Evolutionary conservation across 176 grass and related monocot species (phyloP).

Genomic region (Raddia distichophylla): DNA sequence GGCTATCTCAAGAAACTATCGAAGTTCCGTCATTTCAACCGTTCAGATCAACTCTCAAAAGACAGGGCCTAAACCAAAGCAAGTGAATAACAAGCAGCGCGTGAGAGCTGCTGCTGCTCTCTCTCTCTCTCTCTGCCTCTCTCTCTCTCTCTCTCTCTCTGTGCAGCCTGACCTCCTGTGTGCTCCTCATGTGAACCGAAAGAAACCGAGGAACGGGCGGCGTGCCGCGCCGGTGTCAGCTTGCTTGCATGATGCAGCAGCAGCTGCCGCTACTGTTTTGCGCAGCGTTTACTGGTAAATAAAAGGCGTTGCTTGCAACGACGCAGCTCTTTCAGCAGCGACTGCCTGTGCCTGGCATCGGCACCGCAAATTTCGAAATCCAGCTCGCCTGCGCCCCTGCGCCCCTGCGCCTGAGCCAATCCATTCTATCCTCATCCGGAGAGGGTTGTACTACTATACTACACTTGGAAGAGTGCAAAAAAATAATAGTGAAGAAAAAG

Average conservation of each 20-base stretch:
- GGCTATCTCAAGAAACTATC: no score
- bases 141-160: background rate
- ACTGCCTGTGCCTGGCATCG: background rate
- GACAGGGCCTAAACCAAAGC: no score
- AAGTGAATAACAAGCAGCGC: background rate
- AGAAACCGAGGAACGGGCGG: background rate
- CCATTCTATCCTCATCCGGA: background rate
- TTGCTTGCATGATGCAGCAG: background rate
- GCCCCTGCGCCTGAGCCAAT: no score
- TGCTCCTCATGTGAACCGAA: conserved; percentile 9
- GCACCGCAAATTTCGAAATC: conserved; percentile 28
- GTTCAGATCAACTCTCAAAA: no score
- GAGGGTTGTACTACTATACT: background rate
- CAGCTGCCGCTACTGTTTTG: conserved; percentile 11
- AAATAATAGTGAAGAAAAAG: no score
- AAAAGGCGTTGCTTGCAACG: background rate
- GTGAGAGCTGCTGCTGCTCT: background rate
- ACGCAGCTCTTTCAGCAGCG: conserved; percentile 10
- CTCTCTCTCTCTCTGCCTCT: background rate
- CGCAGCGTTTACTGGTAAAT: conserved; percentile 41
- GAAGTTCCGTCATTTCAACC: no score
- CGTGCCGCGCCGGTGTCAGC: conserved; percentile 22
- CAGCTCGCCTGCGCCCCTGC: no score
- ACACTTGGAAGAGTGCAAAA: no score
- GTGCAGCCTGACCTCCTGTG: no score